phyloP scores from a whole-genome alignment of 768 basidiomycete genomes.

The Tephrocybe sp. region DNA sequence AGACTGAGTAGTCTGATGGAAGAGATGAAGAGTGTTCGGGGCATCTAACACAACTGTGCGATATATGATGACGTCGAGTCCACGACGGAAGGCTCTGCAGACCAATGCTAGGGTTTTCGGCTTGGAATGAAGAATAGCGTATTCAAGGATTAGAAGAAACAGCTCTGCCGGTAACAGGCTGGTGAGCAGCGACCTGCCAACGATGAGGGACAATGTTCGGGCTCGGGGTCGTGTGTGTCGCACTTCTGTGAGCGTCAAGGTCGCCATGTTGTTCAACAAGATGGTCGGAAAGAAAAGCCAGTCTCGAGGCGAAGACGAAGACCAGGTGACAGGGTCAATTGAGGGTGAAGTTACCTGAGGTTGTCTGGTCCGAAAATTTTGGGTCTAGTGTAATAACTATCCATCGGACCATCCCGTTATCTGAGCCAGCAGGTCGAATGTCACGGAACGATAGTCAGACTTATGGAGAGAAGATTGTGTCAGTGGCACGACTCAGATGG shows the following conservation, averaged over 20 bases:
- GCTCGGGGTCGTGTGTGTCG: slow-evolving; percentile 7
- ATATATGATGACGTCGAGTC: slow-evolving; percentile 36
- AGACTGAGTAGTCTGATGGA: slow-evolving; percentile 32
- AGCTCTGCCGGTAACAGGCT: slow-evolving; percentile 36
- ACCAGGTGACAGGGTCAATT: slow-evolving; percentile 3
- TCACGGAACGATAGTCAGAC: too few relatives aligned
- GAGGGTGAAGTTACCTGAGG: background rate
- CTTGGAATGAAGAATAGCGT: slow-evolving; percentile 26
- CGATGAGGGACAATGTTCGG: slow-evolving; percentile 18
- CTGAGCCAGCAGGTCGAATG: too few relatives aligned
- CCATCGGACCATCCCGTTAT: background rate
- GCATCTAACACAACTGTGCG: slow-evolving; percentile 35
- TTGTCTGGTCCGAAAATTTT: background rate
- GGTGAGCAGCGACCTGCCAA: slow-evolving; percentile 24
- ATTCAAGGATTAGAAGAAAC: slow-evolving; percentile 33
- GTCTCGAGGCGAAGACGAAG: background rate
- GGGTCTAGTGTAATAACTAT: too few relatives aligned
- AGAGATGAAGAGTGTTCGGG: slow-evolving; percentile 26
- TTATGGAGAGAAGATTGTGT: too few relatives aligned
- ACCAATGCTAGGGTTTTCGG: slow-evolving; percentile 29
- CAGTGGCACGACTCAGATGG: too few relatives aligned
- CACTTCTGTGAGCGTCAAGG: slow-evolving; percentile 8
- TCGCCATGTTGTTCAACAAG: slow-evolving; percentile 1
- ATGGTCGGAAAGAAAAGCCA: background rate
- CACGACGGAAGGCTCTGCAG: slow-evolving; percentile 27